Evolutionary conservation across 306 rosid species (phyloP).

Genomic region (Begonia fuchsioides): DNA sequence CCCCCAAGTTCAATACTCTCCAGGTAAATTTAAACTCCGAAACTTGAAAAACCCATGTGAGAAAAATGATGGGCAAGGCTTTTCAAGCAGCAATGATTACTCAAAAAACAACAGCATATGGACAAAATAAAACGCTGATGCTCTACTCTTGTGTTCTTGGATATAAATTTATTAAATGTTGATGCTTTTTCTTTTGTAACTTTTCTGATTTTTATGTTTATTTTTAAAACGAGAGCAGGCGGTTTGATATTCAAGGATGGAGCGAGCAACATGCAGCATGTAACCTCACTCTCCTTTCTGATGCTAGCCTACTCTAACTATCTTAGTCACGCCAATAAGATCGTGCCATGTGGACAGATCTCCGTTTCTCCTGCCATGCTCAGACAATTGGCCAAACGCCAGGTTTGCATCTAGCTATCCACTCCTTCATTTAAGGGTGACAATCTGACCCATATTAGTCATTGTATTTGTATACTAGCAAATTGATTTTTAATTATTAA

Average conservation of each 20-base stretch:
- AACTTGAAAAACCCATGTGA: too few relatives aligned
- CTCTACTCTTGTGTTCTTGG: too few relatives aligned
- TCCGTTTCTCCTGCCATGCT: background rate
- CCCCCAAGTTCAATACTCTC: conserved; percentile 88
- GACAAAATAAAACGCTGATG: background rate
- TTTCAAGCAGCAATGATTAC: too few relatives aligned
- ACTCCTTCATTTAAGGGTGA: too few relatives aligned
- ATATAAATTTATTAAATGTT: too few relatives aligned
- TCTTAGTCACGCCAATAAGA: background rate
- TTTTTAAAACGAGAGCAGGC: background rate
- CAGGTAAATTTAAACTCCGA: conserved; percentile 31
- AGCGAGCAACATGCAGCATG: background rate
- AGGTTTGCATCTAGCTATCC: too few relatives aligned
- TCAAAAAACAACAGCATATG: too few relatives aligned
- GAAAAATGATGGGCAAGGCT: too few relatives aligned
- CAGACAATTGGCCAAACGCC: background rate
- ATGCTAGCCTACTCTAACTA: background rate
- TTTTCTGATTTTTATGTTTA: too few relatives aligned
- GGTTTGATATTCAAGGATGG: background rate
- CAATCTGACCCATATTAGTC: too few relatives aligned
- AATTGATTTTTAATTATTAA: too few relatives aligned
- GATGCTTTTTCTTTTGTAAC: background rate
- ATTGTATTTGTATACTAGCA: too few relatives aligned
- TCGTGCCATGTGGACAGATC: background rate
- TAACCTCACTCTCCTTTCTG: background rate